phyloP scores from a whole-genome alignment of 208 protist species.

The Eutreptiella sp. region DNA sequence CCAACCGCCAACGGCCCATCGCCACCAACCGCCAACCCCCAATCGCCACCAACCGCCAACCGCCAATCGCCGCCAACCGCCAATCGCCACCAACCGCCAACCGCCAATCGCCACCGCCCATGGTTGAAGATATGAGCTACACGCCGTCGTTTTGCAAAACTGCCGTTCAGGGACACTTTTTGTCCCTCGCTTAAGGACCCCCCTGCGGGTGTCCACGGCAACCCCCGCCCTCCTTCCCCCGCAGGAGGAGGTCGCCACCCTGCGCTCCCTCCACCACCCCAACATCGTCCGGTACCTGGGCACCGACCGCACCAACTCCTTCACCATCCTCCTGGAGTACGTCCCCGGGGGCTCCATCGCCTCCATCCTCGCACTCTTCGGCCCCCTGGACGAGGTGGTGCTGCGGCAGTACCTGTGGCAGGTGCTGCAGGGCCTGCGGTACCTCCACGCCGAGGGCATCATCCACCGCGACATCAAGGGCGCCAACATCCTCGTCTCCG shows the following conservation, averaged over 20 bases:
- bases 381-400: constrained; percentile 65
- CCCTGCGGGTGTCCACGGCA: too few relatives aligned
- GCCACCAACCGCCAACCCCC: too few relatives aligned
- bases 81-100: too few relatives aligned
- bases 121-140: too few relatives aligned
- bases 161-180: too few relatives aligned
- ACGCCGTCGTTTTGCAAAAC: too few relatives aligned
- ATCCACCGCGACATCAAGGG: constrained; percentile 83
- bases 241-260: constrained; percentile 54
- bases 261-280: constrained; percentile 66
- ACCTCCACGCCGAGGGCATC: constrained; percentile 75
- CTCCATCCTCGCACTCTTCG: constrained; percentile 63
- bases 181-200: too few relatives aligned
- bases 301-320: constrained; percentile 69
- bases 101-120: too few relatives aligned
- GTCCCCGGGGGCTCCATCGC: constrained; percentile 71
- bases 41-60: too few relatives aligned
- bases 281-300: constrained; percentile 78
- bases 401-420: constrained; percentile 59
- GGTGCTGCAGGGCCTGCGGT: constrained; percentile 65
- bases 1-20: too few relatives aligned
- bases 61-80: too few relatives aligned
- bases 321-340: constrained; percentile 75
- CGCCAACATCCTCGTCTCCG: constrained; percentile 75
- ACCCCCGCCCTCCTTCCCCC: too few relatives aligned